Percentiles rank a stretch among this genome's conserved stretches.
These are phyloP conservation scores for Citrus sp. DNA, from an alignment of 345 rosid species.

Conservation along the genomic window DNA sequence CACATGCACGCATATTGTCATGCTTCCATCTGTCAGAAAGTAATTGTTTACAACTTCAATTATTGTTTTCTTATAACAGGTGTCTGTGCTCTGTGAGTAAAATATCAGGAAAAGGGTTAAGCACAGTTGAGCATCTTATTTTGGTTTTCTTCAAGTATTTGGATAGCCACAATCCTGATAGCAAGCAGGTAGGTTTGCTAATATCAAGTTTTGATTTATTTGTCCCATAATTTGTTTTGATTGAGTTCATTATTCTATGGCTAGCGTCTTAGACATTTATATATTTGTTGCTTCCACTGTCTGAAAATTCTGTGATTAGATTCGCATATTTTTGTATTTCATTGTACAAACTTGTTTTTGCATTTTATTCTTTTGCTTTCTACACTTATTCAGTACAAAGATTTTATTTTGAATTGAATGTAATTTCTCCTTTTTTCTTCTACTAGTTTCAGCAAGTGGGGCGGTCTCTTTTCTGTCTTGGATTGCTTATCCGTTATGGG, in stretches of 20 bases:
- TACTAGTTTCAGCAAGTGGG: conserved; percentile 61
- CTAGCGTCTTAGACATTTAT: background rate
- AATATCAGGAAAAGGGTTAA: conserved; percentile 69
- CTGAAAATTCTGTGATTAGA: background rate
- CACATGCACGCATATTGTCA: background rate
- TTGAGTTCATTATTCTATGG: background rate
- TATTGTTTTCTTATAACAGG: conserved; percentile 39
- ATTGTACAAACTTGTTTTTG: background rate
- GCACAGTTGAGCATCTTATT: conserved; percentile 77
- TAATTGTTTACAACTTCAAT: conserved; percentile 2
- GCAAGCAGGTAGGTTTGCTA: conserved; percentile 70
- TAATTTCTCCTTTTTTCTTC: background rate
- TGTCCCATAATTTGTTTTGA: background rate
- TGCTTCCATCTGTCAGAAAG: background rate
- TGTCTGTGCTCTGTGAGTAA: conserved; percentile 86
- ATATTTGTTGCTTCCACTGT: background rate
- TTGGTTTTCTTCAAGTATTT: conserved; percentile 81
- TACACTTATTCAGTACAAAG: background rate
- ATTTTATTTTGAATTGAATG: background rate
- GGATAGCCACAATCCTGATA: conserved; percentile 66
- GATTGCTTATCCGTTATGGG: conserved; percentile 94
- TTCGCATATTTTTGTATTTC: background rate
- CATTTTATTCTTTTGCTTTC: background rate
- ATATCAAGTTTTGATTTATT: conserved; percentile 4
- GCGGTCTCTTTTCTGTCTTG: conserved; percentile 93